A percentile compares a stretch with the other conserved stretches of the same genome.
These are phyloP conservation scores for Trypanosoma congolense DNA, from an alignment of 208 protist species.

Conservation along the genomic window DNA sequence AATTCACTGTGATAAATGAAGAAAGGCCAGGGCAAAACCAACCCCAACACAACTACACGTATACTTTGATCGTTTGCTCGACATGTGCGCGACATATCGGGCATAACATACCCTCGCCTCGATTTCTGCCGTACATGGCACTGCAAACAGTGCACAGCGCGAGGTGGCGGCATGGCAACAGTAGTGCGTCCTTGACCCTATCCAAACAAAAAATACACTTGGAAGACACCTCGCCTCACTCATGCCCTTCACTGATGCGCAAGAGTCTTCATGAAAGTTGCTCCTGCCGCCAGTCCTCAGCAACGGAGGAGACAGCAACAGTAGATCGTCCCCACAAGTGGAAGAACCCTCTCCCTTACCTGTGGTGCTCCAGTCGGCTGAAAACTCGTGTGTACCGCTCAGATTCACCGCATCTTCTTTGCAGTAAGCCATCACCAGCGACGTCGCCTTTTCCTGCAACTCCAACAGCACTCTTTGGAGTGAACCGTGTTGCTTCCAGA, in stretches of 20 bases:
- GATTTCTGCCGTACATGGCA: constrained; percentile 33
- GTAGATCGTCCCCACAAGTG: no score
- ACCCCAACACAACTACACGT: no score
- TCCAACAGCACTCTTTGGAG: constrained; percentile 14
- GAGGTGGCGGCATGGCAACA: constrained; percentile 68
- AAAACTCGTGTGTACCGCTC: background rate
- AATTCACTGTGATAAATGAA: no score
- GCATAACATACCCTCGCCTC: constrained; percentile 43
- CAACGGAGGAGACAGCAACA: no score
- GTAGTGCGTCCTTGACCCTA: constrained; percentile 22
- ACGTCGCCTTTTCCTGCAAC: constrained; percentile 16
- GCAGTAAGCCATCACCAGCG: constrained; percentile 9
- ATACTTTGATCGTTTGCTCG: background rate
- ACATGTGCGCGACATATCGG: constrained; percentile 33
- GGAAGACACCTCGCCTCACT: background rate
- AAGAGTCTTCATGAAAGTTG: no score
- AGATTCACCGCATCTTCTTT: background rate
- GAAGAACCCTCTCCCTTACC: no score
- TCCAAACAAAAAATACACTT: constrained; percentile 53
- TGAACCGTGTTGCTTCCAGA: constrained; percentile 16
- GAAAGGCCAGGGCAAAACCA: no score
- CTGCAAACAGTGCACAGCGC: constrained; percentile 45
- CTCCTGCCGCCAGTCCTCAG: no score
- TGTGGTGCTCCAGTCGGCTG: no score
- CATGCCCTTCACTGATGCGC: background rate